Evolutionary conservation across 768 basidiomycete species (phyloP), one percentile per base, ranked within the genome.

Genomic region (Pulveroboletus sp.): DNA sequence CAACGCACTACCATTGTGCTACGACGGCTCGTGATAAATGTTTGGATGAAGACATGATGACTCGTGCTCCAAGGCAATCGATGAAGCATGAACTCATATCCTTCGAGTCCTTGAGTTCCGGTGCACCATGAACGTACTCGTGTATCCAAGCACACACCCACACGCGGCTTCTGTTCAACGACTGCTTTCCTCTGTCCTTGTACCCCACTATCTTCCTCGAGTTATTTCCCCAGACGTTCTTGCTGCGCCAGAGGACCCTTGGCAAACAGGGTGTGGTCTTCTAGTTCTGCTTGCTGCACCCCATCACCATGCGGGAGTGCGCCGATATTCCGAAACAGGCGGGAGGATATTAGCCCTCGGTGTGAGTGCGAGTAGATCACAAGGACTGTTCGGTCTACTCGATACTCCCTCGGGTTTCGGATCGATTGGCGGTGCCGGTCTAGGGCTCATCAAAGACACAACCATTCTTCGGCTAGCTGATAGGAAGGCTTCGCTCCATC

Each of bases 81-180:
- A 29, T 29, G 25, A 27, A 5, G 25, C 25, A 9, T 27, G 25
- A 27, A 27, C 32, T 13, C 27, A 31, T 24, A 5, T 31, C n/a
- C n/a, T n/a, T n/a, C n/a, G n/a, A n/a, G n/a, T n/a, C n/a, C n/a
- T n/a, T n/a, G n/a, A n/a, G n/a, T n/a, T n/a, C n/a, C n/a, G n/a
- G n/a, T n/a, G n/a, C n/a, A n/a, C n/a, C 33, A 88, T 89, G 83
- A 81, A 90, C 67, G 84, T 90, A n/a, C 78, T 90, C 49, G 74
- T 89, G 44, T 87, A 87, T 64, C 66, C 79, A 43, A 85, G 82
- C 5, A 76, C 81, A 33, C 84, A 87, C 51, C 75, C 79, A 8
- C 65, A 78, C 10, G 72, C 27, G 75, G 73, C 9, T 64, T 78
- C 34, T 57, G 70, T 45, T 61, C 76, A 55, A 65, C 79, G 7